These are phyloP conservation scores for Epichloe elymi DNA, from an alignment of 2,329 filamentous ascomycete genomes.

Conservation along the genomic window DNA sequence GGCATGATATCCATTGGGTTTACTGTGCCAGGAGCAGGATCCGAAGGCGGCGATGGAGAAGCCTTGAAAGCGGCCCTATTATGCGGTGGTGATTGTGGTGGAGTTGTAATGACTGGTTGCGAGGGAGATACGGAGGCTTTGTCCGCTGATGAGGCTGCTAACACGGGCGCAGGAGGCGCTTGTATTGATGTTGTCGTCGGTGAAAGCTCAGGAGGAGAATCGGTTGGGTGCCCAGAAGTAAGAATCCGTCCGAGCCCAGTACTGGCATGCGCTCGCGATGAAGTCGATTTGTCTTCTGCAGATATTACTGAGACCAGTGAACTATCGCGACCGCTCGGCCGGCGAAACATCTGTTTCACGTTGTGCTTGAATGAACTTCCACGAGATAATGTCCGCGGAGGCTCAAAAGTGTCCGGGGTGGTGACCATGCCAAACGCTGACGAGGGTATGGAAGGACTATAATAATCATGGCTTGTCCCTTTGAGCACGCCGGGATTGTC, in stretches of 20 bases:
- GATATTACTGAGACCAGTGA: conserved; percentile 13
- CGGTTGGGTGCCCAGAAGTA: conserved; percentile 11
- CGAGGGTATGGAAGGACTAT: conserved; percentile 27
- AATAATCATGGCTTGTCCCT: conserved; percentile 28
- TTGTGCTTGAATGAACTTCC: conserved; percentile 23
- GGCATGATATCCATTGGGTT: conserved; percentile 43
- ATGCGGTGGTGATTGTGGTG: conserved; percentile 1
- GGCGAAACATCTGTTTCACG: conserved; percentile 22
- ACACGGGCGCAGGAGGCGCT: conserved; percentile 4
- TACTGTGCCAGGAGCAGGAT: conserved; percentile 32
- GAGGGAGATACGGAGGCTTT: not conserved
- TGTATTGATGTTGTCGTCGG: conserved; percentile 5
- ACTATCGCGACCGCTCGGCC: conserved; percentile 20
- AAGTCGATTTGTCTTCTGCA: conserved; percentile 2
- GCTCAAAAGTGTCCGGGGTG: conserved; percentile 9
- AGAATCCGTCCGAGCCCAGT: conserved; percentile 2
- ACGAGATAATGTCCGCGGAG: conserved; percentile 14
- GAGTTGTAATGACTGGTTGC: not conserved
- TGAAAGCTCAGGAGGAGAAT: conserved; percentile 19
- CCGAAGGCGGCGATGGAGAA: conserved; percentile 17
- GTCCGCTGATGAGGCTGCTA: conserved; percentile 8
- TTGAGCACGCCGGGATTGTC: conserved; percentile 20
- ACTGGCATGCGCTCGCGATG: not conserved
- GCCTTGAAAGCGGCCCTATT: conserved; percentile 7
- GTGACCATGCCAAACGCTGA: conserved; percentile 27